Evolutionary conservation across 2,329 filamentous ascomycete genomes (phyloP), one percentile per base, ranked within the genome.

Genomic region (Seiridium cupressi): DNA sequence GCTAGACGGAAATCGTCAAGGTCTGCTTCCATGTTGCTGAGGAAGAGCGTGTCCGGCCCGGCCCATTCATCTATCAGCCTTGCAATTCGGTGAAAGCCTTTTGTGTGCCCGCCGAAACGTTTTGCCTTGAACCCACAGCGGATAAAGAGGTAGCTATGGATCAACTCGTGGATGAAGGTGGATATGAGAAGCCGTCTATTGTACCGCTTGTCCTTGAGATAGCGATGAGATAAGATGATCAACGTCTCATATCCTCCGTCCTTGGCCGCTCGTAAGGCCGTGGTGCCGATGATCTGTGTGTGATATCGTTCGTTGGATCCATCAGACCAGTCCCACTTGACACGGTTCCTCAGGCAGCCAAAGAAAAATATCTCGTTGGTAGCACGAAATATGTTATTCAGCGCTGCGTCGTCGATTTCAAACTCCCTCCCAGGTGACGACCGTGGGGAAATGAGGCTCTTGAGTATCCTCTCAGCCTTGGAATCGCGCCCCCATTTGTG

Each of bases 141-240:
- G 60, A 89, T 81, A 64, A 89, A 89, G 13, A 89, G 75, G 67
- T 87, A 89, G 71, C 85, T 86, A 72, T 89, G 86, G 53, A 89
- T 86, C 65, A 89, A 80, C 72, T 89, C 87, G 68, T 89, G 87
- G 51, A 89, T 68, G 63, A 89, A 88, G 0, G 86, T 87, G 5
- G 84, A 85, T 54, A 89, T 86, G 58, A 89, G 78, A 13, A 89
- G 76, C 5, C 84, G 78, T 4, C 86, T 75, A 68, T 85, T 86
- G 70, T 86, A 89, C 54, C 76, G 78, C 11, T 72, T 77, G 63
- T 83, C 78, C 44, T 75, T 76, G n/a, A 89, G 77, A 11, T 89
- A 85, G 0, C 84, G 81, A 2, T 79, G 78, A 3, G 85, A 88
- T 10, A 89, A 74, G 4, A 87, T 81, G 55, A 89, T 86, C 34